Evolutionary conservation across 306 rosid genomes (phyloP), one percentile per base, ranked within the genome.

Genomic region (Lablab purpureus): DNA sequence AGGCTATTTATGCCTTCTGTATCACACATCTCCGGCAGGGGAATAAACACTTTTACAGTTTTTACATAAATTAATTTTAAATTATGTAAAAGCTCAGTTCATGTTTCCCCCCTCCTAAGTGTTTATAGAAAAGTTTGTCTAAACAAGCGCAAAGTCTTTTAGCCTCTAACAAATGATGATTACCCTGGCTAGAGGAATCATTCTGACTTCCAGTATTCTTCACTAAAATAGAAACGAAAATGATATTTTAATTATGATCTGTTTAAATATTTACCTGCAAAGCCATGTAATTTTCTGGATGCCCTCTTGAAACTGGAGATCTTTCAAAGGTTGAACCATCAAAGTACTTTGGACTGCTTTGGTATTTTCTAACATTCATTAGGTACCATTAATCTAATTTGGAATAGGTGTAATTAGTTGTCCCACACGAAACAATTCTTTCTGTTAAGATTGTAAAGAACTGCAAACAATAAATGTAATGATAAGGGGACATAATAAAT

Each of bases 201-300:
- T 21, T 43, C 30, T 37, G 46, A 54, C 36, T 43, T 55, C 46
- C 32, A 22, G 43, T 49, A 41, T 58, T 30, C 67, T 73, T 27
- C 47, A 19, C 25, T 41, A 4, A 28, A 62, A 34, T 27, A 6
- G 19, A 68, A 59, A 34, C 15, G 3, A 19, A 74, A 70, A 34
- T 10, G 49, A 72, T 65, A 40, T 25, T 18, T 14, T 21, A 59
- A 40, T 45, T 10, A n/a, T 74, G 17, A 27, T 59, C 43, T 40
- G 34, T 14, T 54, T 74, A 28, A 11, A 22, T 63, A 28, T 46
- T 67, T 46, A 50, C 69, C 37, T 3, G 82, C 67, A 27, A 45
- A 21, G 51, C 37, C 84, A 28, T 47, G n/a, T 36, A 34, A 52
- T 59, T 23, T 58, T 81, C 56, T 7, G 12, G 37, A 69, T 59